Base-by-base conservation (phyloP, 73 alveolate genomes). In the Paramecium sonneborni region DNA sequence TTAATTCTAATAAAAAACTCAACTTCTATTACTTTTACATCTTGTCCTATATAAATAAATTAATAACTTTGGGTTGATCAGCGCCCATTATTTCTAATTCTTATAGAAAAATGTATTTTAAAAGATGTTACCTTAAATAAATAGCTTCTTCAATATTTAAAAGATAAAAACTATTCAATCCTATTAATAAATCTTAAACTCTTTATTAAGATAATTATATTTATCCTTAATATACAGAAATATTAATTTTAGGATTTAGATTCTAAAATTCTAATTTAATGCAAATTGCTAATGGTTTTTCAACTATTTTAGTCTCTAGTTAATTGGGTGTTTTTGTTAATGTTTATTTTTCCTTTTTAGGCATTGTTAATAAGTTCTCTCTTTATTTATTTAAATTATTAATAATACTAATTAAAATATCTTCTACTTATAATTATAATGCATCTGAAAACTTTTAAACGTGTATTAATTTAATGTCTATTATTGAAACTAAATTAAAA, bases 161-260 rank as follows among this genome's bases (percentile, higher is more conserved):
- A 11, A 43, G 30, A 34, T 79, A 79, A 46, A 79, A 43, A 44
- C 90, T 79, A 26, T 46, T 79, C 44, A 46, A 37, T 79, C 52
- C 90, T 11, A n/a, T 24, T 79, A 79, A 46, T 46, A 79, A 79
- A 43, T 79, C 90, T 23, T 43, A 30, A 4, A 79, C 74, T 7
- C 76, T 79, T 24, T 79, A 43, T 41, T 79, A 79, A 43, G 90
- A 79, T n/a, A 79, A 24, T 79, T 79, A 44, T 3, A 79, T 79
- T 24, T 24, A 37, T 8, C 44, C 72, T 43, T 32, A 46, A 24
- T 79, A n/a, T 20, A 79, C 55, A 21, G 44, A 24, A 9, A 79
- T 38, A 20, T 79, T 23, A 0, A 79, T 23, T 23, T 39, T 24
- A 6, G 74, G 69, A 35, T 72, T 35, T 37, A 38, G 32, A 37